Evolutionary conservation across 2,329 filamentous ascomycete species (phyloP), one percentile per base, ranked within the genome.

Genomic region (Sclerotinia sclerotiorum): DNA sequence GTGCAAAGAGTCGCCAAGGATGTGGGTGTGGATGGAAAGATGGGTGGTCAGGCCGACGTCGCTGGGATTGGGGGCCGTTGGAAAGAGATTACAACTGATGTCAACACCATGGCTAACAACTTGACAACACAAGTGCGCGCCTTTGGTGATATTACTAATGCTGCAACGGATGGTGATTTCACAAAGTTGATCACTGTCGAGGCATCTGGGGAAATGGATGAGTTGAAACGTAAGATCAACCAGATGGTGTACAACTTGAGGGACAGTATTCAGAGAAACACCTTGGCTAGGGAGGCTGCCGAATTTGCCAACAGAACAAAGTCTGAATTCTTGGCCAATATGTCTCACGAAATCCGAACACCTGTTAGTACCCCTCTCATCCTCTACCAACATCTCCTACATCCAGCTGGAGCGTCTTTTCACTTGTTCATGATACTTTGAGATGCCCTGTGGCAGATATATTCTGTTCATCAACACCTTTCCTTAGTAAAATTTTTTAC

Each of bases 201-300:
- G 79, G 95, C 95, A 27, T 97, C 94, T 17, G 95, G 95, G 72
- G 95, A 99, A 80, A 98, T 99, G 95, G 95, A 98, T 80, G 94
- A 98, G 79, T 85, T 99, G 75, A 99, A 99, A 82, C 89, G 94
- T 76, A 98, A 98, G 84, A 98, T 99, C 85, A 99, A 98, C 79
- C 92, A 96, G 82, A 99, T 99, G 95, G 94, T 98, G 65, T 95
- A 92, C 78, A 97, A 97, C 78, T 82, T 99, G 71, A 85, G 94
- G 74, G 95, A 98, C 80, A 96, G 92, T 84, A 97, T 99, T 74
- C 94, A 98, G 79, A 89, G 93, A 78, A 99, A 98, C 79, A 97
- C 94, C 3, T 92, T 94, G 73, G 95, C 95, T 68, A 91, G 95
- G 80, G 94, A 98, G 80, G 94, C 94, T 58, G 95, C 95, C 76